Evolutionary conservation across 768 basidiomycete genomes (phyloP).

Genomic region (Suillus paluster): DNA sequence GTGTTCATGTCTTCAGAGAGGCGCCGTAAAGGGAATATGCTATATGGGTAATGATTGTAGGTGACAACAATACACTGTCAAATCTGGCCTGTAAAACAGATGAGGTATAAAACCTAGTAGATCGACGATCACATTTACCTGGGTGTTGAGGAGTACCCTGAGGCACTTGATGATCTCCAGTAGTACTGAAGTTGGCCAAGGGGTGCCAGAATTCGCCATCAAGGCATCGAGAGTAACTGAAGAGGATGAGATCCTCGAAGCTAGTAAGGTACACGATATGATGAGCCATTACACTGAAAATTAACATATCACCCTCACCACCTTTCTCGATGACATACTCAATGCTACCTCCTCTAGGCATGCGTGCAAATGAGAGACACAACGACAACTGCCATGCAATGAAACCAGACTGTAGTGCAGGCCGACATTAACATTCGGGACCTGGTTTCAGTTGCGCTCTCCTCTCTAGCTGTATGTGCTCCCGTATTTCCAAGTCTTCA

Average conservation of each 20-base stretch:
- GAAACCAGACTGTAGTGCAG: slow-evolving; percentile 75
- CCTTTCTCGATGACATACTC: slow-evolving; percentile 75
- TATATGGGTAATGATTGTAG: slow-evolving; percentile 72
- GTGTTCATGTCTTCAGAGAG: slow-evolving; percentile 68
- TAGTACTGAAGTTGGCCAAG: slow-evolving; percentile 49
- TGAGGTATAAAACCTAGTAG: background rate
- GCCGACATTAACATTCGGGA: too few species aligned
- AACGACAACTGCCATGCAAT: slow-evolving; percentile 62
- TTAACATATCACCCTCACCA: slow-evolving; percentile 45
- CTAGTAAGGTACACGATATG: slow-evolving; percentile 40
- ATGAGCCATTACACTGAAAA: slow-evolving; percentile 8
- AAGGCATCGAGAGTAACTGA: slow-evolving; percentile 26
- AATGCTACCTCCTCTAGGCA: slow-evolving; percentile 71
- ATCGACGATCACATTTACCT: slow-evolving; percentile 52
- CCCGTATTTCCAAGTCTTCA: too few species aligned
- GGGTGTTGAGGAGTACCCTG: slow-evolving; percentile 82
- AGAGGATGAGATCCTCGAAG: slow-evolving; percentile 45
- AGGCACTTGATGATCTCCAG: slow-evolving; percentile 81
- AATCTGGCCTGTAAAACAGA: slow-evolving; percentile 65
- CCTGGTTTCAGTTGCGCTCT: too few species aligned
- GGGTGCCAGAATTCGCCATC: slow-evolving; percentile 19
- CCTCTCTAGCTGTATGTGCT: too few species aligned
- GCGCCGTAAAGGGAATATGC: slow-evolving; percentile 69
- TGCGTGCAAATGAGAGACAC: slow-evolving; percentile 59
- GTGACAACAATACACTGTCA: slow-evolving; percentile 61